These are phyloP conservation scores for Fistulina hepatica DNA, from an alignment of 1,284 basidiomycete genomes.

Conservation along the genomic window DNA sequence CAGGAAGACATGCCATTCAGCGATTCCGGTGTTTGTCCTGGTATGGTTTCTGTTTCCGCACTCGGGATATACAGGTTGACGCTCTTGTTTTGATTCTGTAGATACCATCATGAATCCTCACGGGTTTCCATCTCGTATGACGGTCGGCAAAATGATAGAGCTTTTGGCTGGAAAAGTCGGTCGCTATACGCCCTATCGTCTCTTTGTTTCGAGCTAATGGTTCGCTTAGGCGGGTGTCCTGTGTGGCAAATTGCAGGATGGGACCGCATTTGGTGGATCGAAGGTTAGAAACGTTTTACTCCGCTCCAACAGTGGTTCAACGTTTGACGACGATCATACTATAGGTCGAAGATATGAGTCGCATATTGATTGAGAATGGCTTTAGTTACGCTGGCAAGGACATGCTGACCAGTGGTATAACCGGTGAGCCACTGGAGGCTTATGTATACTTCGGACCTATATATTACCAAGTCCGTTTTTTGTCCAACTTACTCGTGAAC, in stretches of 20 bases:
- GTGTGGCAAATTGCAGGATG: slow-evolving; percentile 80
- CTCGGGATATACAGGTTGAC: slow-evolving; percentile 7
- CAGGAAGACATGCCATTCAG: slow-evolving; percentile 99
- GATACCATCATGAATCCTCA: slow-evolving; percentile 99
- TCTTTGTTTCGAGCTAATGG: slow-evolving; percentile 10
- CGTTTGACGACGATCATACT: slow-evolving; percentile 9
- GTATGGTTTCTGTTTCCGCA: slow-evolving; percentile 26
- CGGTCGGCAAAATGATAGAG: slow-evolving; percentile 99
- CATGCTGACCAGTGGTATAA: slow-evolving; percentile 96
- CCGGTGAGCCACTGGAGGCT: slow-evolving; percentile 90
- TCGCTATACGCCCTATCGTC: slow-evolving; percentile 7
- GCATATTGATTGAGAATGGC: slow-evolving; percentile 88
- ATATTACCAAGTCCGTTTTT: slow-evolving; percentile 76
- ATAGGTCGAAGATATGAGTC: slow-evolving; percentile 96
- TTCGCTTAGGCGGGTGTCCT: slow-evolving; percentile 71
- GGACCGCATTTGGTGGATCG: slow-evolving; percentile 94
- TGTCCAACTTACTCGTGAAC: not conserved
- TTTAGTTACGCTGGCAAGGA: slow-evolving; percentile 98
- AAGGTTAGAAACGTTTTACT: slow-evolving; percentile 43
- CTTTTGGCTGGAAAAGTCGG: slow-evolving; percentile 87
- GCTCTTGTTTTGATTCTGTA: slow-evolving; percentile 26
- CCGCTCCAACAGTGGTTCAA: slow-evolving; percentile 1
- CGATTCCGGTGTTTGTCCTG: slow-evolving; percentile 89
- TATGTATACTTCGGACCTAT: slow-evolving; percentile 99
- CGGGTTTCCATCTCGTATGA: slow-evolving; percentile 99